Evolutionary conservation across 768 basidiomycete genomes (phyloP).

Genomic region (Trametes villosa): DNA sequence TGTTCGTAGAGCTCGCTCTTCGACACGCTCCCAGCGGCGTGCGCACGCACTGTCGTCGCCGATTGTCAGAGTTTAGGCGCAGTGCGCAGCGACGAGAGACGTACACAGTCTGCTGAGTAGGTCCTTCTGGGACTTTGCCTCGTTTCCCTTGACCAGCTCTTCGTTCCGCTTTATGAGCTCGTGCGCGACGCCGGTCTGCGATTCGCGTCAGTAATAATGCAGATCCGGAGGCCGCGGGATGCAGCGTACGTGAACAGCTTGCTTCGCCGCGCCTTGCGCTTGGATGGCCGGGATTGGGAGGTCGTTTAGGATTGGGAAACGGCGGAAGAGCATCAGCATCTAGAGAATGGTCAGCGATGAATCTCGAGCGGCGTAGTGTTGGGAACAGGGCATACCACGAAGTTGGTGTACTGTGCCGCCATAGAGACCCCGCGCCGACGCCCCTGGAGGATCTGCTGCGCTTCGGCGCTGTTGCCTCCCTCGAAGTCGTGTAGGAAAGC

Average conservation of each 20-base stretch:
- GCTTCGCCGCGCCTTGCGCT: slow-evolving; percentile 21
- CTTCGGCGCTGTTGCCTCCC: slow-evolving; percentile 33
- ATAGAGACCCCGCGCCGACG: slow-evolving; percentile 16
- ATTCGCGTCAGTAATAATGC: background rate
- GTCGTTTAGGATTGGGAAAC: slow-evolving; percentile 34
- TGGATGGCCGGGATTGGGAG: slow-evolving; percentile 29
- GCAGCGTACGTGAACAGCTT: slow-evolving; percentile 14
- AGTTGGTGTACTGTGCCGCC: background rate
- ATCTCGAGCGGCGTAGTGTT: background rate
- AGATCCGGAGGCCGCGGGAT: background rate
- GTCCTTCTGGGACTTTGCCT: slow-evolving; percentile 6
- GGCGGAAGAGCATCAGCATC: slow-evolving; percentile 31
- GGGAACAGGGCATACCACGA: background rate
- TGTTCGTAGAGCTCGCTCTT: slow-evolving; percentile 11
- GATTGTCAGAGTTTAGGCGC: background rate
- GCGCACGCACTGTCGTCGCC: background rate
- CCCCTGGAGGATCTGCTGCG: slow-evolving; percentile 27
- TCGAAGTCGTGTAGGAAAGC: slow-evolving; percentile 45
- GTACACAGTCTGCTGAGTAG: slow-evolving; percentile 15
- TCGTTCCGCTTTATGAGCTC: slow-evolving; percentile 2
- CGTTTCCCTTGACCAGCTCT: background rate
- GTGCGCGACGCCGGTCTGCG: slow-evolving; percentile 7
- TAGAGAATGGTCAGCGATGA: background rate
- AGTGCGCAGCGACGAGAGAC: background rate
- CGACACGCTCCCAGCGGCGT: background rate